Evolutionary conservation across 495 filamentous ascomycete genomes (phyloP), one percentile per base, ranked within the genome.

Genomic region (Amniculicola lignicola): DNA sequence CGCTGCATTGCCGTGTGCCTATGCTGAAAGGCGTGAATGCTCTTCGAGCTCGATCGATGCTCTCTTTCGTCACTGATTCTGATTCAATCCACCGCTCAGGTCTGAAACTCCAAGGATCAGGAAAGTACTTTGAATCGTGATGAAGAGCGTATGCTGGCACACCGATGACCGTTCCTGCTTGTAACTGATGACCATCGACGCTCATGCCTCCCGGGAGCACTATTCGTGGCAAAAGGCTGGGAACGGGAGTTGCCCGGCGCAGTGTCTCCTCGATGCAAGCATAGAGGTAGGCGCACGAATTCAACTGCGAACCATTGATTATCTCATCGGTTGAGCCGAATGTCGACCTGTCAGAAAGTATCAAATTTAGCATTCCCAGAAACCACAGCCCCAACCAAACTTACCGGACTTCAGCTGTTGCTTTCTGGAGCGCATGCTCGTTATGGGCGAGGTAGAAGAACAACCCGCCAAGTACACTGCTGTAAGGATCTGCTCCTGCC

Each of bases 241-340:
- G 72, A 2, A 87, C 83, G 0, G 83, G 75, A 11, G 86, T 84
- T 0, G 78, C 78, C 36, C 88, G 68, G 36, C 87, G 84, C 65
- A 88, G 73, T 1, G 82, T 72, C 57, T 89, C 86, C 45, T 86
- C 77, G 37, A 85, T 72, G 55, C 79, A 82, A 9, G 80, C 82
- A 46, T 76, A 77, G 3, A 85, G 70, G 53, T 80, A 86, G 19
- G 57, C 43, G 40, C 79, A 76, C 10, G 72, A 68, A 11, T 54
- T 76, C 3, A 81, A 75, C 28, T 69, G 67, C 2, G 72, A 14
- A 6, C 59, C 64, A 15, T 66, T 69, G 14, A 71, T 54, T 42
- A 24, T 85, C 0, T 83, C 76, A 19, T 78, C 75, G 1, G 76
- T 69, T 9, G 65, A 54, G 2, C 24, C 51, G 59, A 86, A 87